phyloP scores from a whole-genome alignment of 441 rosid genomes.

The Eutrema salsugineum region DNA sequence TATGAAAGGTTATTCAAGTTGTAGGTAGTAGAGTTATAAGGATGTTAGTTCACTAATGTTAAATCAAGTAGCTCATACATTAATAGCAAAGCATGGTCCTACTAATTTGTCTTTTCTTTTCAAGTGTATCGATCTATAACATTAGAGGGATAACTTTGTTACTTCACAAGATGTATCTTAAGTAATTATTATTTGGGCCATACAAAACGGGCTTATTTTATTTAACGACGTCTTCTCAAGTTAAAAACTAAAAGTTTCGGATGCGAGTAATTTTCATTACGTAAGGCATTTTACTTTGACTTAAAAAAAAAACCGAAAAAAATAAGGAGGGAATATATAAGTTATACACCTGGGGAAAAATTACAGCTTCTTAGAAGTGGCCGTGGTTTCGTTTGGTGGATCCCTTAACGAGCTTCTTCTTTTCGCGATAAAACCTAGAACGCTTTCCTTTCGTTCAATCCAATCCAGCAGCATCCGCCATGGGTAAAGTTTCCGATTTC shows the following conservation, averaged over 20 bases:
- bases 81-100: no score
- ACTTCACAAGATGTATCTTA: not conserved
- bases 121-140: no score
- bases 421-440: constrained; percentile 25
- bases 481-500: constrained; percentile 27
- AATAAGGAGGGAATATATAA: not conserved
- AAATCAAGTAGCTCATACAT: no score
- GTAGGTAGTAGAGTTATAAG: no score
- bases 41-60: no score
- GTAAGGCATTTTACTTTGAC: not conserved
- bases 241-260: not conserved
- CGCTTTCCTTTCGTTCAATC: not conserved
- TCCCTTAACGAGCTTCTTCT: constrained; percentile 21
- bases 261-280: not conserved
- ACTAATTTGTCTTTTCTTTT: not conserved
- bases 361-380: constrained; percentile 5
- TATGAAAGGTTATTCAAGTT: no score
- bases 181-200: not conserved
- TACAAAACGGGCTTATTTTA: not conserved
- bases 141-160: no score
- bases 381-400: constrained; percentile 13
- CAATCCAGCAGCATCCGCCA: constrained; percentile 14
- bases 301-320: not conserved
- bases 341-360: constrained; percentile 1
- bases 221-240: not conserved